phyloP scores from a whole-genome alignment of 2,329 filamentous ascomycete genomes.

The Chrysosporium queenslandicum region DNA sequence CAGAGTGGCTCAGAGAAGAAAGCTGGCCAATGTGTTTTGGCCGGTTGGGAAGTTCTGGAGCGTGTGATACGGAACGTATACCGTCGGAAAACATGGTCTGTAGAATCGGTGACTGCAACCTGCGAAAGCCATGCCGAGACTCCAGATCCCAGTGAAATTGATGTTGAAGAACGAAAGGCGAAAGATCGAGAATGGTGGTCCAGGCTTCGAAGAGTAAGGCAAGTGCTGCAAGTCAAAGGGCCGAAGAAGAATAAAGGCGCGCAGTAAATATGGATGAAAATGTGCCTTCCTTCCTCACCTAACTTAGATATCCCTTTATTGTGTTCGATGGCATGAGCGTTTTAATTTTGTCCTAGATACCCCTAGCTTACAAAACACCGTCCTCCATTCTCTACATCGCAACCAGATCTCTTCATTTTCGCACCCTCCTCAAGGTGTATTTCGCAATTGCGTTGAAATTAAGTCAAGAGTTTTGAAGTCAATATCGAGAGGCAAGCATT shows the following conservation, averaged over 20 bases:
- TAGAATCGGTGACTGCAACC: slow-evolving; percentile 23
- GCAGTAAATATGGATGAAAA: neutral
- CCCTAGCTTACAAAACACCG: too few relatives aligned
- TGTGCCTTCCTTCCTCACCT: too few relatives aligned
- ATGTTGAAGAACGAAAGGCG: slow-evolving; percentile 40
- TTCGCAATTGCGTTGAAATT: too few relatives aligned
- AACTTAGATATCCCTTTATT: too few relatives aligned
- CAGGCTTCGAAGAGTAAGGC: slow-evolving; percentile 60
- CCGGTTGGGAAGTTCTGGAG: slow-evolving; percentile 39
- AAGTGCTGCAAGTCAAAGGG: slow-evolving; percentile 57
- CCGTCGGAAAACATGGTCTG: slow-evolving; percentile 26
- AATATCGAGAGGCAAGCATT: too few relatives aligned
- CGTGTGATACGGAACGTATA: slow-evolving; percentile 35
- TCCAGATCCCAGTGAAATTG: slow-evolving; percentile 19
- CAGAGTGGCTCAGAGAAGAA: slow-evolving; percentile 43
- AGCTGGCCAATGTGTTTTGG: slow-evolving; percentile 27
- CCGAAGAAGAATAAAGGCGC: slow-evolving; percentile 39
- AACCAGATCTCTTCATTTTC: too few relatives aligned
- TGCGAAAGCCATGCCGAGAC: slow-evolving; percentile 19
- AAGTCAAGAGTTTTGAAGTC: too few relatives aligned
- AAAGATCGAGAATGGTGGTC: slow-evolving; percentile 67
- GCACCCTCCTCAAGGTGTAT: too few relatives aligned
- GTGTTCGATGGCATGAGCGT: slow-evolving; percentile 1
- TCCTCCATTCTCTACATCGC: too few relatives aligned
- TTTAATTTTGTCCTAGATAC: too few relatives aligned